Conservation (phyloP, 2,329 filamentous ascomycete genomes). For the Thermochaetoides dissita region DNA sequence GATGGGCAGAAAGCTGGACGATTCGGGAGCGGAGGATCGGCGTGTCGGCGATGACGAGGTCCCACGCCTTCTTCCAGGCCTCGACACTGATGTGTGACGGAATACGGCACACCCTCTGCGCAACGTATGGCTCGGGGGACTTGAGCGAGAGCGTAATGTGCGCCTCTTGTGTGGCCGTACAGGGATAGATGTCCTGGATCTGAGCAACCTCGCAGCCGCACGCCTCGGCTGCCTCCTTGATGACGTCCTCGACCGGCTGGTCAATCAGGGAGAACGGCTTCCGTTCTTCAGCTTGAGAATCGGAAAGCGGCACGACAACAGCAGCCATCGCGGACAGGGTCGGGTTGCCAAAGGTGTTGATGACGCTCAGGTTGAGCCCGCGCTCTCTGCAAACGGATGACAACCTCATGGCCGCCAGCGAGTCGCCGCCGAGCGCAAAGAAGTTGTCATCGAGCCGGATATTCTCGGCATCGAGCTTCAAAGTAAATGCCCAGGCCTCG, state of each 20-base stretch:
- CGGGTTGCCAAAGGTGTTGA: constrained; percentile 31
- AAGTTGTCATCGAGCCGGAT: constrained; percentile 29
- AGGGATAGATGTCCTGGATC: constrained; percentile 40
- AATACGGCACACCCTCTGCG: constrained; percentile 32
- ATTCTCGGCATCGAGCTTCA: constrained; percentile 6
- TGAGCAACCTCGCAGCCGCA: constrained; percentile 21
- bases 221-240: constrained; percentile 24
- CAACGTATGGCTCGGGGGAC: constrained; percentile 37
- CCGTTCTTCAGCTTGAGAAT: constrained; percentile 3
- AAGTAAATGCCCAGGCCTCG: constrained; percentile 19
- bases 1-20: constrained; percentile 24
- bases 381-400: constrained; percentile 28
- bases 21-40: constrained; percentile 35
- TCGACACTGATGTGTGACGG: constrained; percentile 15
- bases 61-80: constrained; percentile 30
- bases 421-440: constrained; percentile 36
- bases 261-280: constrained; percentile 25
- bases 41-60: constrained; percentile 24
- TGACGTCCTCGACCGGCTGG: constrained; percentile 24
- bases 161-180: constrained; percentile 39
- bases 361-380: constrained; percentile 28
- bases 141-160: constrained; percentile 39
- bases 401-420: constrained; percentile 36
- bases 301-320: constrained; percentile 15
- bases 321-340: constrained; percentile 29